Evolutionary conservation across 345 rosid species (phyloP).

Genomic region (Turnera subulata): DNA sequence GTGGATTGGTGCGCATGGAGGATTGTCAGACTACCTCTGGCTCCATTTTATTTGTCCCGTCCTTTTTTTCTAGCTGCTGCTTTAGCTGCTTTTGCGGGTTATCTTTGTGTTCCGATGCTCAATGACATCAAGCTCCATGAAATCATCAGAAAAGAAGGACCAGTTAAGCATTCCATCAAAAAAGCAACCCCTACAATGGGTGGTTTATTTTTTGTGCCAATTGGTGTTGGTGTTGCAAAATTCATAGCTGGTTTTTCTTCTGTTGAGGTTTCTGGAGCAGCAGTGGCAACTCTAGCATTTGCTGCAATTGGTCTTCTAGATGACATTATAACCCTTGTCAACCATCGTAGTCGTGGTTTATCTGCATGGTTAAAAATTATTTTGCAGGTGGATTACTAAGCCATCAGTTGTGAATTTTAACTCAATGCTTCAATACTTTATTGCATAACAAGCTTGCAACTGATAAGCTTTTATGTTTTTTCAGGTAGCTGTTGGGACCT

Average conservation of each 20-base stretch:
- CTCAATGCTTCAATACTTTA: background rate
- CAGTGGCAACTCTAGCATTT: slow-evolving; percentile 61
- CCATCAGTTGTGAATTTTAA: background rate
- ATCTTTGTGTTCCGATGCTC: slow-evolving; percentile 67
- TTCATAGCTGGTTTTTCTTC: slow-evolving; percentile 51
- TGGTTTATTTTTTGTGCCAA: slow-evolving; percentile 71
- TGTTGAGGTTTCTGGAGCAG: slow-evolving; percentile 66
- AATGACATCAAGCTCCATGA: slow-evolving; percentile 47
- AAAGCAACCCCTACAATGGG: slow-evolving; percentile 80
- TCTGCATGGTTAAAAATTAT: slow-evolving; percentile 48
- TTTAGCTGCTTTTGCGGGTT: slow-evolving; percentile 60
- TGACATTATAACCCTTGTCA: slow-evolving; percentile 48
- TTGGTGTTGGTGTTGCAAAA: slow-evolving; percentile 67
- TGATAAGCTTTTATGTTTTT: slow-evolving; percentile 18
- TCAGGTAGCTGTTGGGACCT: slow-evolving; percentile 67
- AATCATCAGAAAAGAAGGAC: slow-evolving; percentile 38
- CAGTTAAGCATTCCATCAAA: slow-evolving; percentile 38
- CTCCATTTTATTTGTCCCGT: slow-evolving; percentile 55
- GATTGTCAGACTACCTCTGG: slow-evolving; percentile 80
- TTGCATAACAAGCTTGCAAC: slow-evolving; percentile 9
- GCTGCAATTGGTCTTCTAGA: slow-evolving; percentile 67
- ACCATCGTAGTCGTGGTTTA: slow-evolving; percentile 39
- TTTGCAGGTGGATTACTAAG: slow-evolving; percentile 49
- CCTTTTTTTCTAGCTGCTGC: slow-evolving; percentile 63
- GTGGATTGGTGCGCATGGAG: slow-evolving; percentile 90